Evolutionary conservation across 2,329 filamentous ascomycete species (phyloP), one percentile per base, ranked within the genome.

Genomic region (Epichloe sp.): DNA sequence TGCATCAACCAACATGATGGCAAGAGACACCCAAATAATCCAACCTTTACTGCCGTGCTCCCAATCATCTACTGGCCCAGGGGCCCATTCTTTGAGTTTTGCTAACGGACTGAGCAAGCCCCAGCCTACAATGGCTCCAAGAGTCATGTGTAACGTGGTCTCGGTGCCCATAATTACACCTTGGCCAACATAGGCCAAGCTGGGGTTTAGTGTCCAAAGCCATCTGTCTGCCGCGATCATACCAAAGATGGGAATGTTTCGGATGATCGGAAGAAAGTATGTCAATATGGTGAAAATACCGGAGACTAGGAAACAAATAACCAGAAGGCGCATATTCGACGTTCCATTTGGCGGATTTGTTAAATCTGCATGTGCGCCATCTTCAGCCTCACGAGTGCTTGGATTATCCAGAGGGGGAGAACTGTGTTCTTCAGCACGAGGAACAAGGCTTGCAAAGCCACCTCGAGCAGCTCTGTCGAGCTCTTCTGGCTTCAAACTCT

Each of bases 141-240:
- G 71, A 1, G 95, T 77, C 93, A 98, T 98, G 59, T 97, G 91
- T 49, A 95, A 76, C 3, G 91, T 97, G 0, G 93, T 98, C 40
- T 88, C 85, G 4, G 91, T 87, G 0, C 93, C 93, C 93, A 98
- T 98, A 62, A 98, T 97, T 55, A 98, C 94, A 11, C 93, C 93
- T 68, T 98, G 93, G 0, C 93, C 93, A 26, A 97, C 82, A 64
- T 98, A 98, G 2, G 93, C 93, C n/a, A 95, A 84, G 44, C 89
- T 96, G 0, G 93, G 93, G 58, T 98, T 98, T 6, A 98, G 72
- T 1, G 88, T 93, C 93, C 93, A 98, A 1, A 96, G 77, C 91
- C 91, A 98, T 2, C 80, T 80, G 1, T 78, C 70, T 0, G 89
- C 89, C 6, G 94, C 78, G 2, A 77, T 68, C 0, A 77, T 69